Percentiles rank a stretch among this genome's conserved stretches.
Evolutionary conservation across 1,284 basidiomycete genomes (phyloP).

Genomic region (Moesziomyces sp.): DNA sequence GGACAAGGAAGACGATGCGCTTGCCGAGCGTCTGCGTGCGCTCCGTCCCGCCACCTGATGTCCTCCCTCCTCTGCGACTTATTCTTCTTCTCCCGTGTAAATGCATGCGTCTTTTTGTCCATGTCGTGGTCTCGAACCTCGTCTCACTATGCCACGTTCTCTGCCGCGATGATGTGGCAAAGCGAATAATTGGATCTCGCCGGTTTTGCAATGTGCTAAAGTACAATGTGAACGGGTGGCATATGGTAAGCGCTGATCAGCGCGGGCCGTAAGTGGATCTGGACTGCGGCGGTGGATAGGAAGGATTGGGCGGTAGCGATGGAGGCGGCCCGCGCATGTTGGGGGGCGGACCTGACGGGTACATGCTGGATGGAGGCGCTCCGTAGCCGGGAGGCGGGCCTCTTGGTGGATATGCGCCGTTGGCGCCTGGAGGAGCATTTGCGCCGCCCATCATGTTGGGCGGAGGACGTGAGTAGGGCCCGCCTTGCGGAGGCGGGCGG

Average conservation of each 20-base stretch:
- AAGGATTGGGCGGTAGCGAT: constrained; percentile 11
- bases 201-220: constrained; percentile 36
- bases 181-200: constrained; percentile 28
- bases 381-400: constrained; percentile 45
- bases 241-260: constrained; percentile 1
- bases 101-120: not conserved
- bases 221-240: constrained; percentile 13
- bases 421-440: constrained; percentile 7
- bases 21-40: constrained; percentile 75
- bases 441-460: constrained; percentile 36
- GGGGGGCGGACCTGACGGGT: constrained; percentile 27
- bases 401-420: constrained; percentile 26
- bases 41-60: constrained; percentile 59
- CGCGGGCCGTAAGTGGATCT: constrained; percentile 30
- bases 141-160: too few species aligned
- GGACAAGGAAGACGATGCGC: constrained; percentile 73
- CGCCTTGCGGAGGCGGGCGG: constrained; percentile 28
- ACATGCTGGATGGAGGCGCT: constrained; percentile 17
- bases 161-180: too few species aligned
- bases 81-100: too few species aligned
- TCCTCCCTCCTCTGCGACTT: not conserved
- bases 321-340: constrained; percentile 37
- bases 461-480: constrained; percentile 37
- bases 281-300: constrained; percentile 21
- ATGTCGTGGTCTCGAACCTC: too few species aligned